Base-by-base conservation (phyloP, 192 early-diverging fungal species). In the Dissophora globulifera region DNA sequence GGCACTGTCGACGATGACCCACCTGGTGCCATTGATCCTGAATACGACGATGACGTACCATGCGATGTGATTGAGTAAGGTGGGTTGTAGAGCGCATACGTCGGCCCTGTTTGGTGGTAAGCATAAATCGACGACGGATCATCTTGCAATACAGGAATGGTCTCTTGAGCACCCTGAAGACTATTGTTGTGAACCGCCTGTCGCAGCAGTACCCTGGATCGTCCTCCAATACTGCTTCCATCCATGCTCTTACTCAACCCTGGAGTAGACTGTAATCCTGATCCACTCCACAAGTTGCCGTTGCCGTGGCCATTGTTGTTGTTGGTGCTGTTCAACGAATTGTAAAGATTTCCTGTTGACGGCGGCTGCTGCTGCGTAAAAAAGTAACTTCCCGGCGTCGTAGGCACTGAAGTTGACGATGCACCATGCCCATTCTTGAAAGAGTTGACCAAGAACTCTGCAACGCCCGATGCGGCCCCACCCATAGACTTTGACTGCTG, bases 381-480 rank as follows among this genome's bases (percentile, higher is more conserved):
- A 40, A 67, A 67, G 20, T 66, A 51, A 32, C 38, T 62, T 31
- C 69, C 69, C 7, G 60, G 35, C 10, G 45, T 41, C 2, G 26
- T 57, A 4, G 72, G 58, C 11, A 58, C 58, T 22, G n/a, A n/a
- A n/a, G n/a, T n/a, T n/a, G 62, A 55, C 4, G 72, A 64, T 4
- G 62, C 45, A 11, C 46, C 41, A 43, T 47, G 35, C 8, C 58
- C 50, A 25, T 55, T 60, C 58, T 76, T 76, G 52, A 76, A 62
- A 4, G 72, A 76, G 35, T 76, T 76, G 10, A 60, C 72, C 0
- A 76, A 25, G 26, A 76, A 76, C 45, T 76, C 72, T 19, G 72
- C 64, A 2, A 76, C 63, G 3, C 72, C 72, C 1, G 62, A 50
- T n/a, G n/a, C n/a, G 11, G 53, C 49, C 23, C 63, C 43, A 11